Conservation (phyloP, 2,329 filamentous ascomycete genomes). For the Fulvia fulva region DNA sequence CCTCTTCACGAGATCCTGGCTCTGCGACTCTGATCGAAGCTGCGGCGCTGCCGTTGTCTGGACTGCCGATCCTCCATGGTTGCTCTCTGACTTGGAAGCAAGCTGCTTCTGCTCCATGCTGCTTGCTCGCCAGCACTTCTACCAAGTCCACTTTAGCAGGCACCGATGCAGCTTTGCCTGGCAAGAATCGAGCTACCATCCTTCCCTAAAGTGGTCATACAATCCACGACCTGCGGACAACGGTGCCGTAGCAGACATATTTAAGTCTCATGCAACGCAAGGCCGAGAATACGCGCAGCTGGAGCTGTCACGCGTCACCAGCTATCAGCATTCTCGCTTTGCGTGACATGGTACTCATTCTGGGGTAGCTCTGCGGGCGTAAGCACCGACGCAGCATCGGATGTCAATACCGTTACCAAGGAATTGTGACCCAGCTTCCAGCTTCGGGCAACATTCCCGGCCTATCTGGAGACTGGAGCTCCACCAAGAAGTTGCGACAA, state of each 20-base stretch:
- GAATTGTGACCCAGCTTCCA: background rate
- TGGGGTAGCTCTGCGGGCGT: background rate
- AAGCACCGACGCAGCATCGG: background rate
- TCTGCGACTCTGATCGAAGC: background rate
- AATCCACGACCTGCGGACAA: background rate
- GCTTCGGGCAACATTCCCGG: background rate
- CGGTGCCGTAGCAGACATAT: background rate
- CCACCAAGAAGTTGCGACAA: background rate
- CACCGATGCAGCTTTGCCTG: background rate
- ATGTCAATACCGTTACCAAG: background rate
- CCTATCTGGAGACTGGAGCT: background rate
- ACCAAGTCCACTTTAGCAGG: background rate
- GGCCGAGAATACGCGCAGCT: background rate
- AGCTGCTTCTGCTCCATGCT: conserved; percentile 1
- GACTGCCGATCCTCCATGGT: background rate
- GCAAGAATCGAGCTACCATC: background rate
- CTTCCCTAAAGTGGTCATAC: background rate
- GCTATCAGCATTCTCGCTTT: background rate
- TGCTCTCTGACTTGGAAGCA: background rate
- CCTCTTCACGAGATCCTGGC: background rate
- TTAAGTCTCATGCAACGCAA: background rate
- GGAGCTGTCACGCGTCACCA: background rate
- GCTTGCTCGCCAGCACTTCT: background rate
- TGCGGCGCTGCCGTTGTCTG: background rate
- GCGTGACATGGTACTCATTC: background rate